Evolutionary conservation across 73 alveolate species (phyloP), one percentile per base, ranked within the genome.

Genomic region (Paramecium biaurelia): DNA sequence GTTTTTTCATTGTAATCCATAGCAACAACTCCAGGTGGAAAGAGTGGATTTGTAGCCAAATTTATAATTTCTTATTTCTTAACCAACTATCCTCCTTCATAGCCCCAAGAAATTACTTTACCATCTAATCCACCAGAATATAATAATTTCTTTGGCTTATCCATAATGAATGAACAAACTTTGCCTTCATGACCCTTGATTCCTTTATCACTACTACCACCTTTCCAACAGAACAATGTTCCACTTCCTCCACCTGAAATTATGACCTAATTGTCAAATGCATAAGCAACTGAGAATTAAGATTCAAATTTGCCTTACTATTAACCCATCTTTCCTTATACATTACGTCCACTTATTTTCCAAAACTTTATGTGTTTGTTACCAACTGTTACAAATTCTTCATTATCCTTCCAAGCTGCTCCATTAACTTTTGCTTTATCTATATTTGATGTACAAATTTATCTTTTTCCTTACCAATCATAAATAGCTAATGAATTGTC

Each of bases 91-190:
- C 76, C 57, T n/a, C 93, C 90, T 43, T 70, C 93, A 70, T 89
- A 68, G 11, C 92, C 90, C 98, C 99, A 98, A 23, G 93, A 59
- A 26, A 93, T 76, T 15, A 98, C 93, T 38, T 93, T 86, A 32
- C 99, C 99, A 93, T 98, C 99, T 85, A 95, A 96, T 41, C 99
- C 99, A 18, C 99, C 99, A 76, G 98, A 92, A 15, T 96, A 92
- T 30, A 97, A 85, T 59, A 96, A 93, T n/a, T 94, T 72, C 53
- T 97, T 95, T 49, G 95, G 85, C 11, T 92, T 57, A 45, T 89
- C 93, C 58, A 58, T 58, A 12, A 67, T 53, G 28, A 96, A 70
- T 15, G 96, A 67, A 95, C 96, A 85, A n/a, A 97, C 95, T 43
- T 94, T 93, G 43, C 96, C 98, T 5, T 89, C 92, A 70, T 97